Percentiles rank a stretch among this genome's conserved stretches.
Evolutionary conservation across 2,329 filamentous ascomycete genomes (phyloP).

Genomic region (Talaromyces sp.): DNA sequence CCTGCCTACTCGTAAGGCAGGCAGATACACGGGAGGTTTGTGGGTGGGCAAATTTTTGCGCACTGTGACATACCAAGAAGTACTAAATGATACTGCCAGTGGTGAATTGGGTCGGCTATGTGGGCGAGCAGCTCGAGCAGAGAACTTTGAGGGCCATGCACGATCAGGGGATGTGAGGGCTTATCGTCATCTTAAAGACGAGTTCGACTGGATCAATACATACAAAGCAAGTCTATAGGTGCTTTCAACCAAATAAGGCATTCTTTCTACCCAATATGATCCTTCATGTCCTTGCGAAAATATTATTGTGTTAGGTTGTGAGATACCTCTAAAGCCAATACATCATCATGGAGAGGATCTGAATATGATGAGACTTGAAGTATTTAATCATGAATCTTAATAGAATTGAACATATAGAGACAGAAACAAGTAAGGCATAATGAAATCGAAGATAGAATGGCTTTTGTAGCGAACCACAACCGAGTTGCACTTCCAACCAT

Average conservation of each 20-base stretch:
- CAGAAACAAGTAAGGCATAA: too few species aligned
- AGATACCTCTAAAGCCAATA: not conserved
- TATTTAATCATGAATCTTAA: not conserved
- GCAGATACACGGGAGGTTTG: conserved; percentile 53
- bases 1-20: conserved; percentile 50
- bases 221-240: not conserved
- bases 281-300: not conserved
- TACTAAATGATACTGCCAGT: conserved; percentile 44
- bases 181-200: conserved; percentile 44
- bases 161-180: conserved; percentile 52
- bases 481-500: too few species aligned
- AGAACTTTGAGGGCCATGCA: conserved; percentile 56
- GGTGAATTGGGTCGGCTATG: conserved; percentile 52
- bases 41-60: conserved; percentile 57
- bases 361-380: too few species aligned
- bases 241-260: too few species aligned
- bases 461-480: too few species aligned
- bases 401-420: not conserved
- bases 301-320: not conserved
- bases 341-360: too few species aligned
- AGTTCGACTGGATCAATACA: conserved; percentile 45
- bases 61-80: conserved; percentile 56
- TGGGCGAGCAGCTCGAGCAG: conserved; percentile 50
- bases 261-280: too few species aligned
- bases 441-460: too few species aligned